Conservation (phyloP, 768 basidiomycete species). For the Suillus americanus region DNA sequence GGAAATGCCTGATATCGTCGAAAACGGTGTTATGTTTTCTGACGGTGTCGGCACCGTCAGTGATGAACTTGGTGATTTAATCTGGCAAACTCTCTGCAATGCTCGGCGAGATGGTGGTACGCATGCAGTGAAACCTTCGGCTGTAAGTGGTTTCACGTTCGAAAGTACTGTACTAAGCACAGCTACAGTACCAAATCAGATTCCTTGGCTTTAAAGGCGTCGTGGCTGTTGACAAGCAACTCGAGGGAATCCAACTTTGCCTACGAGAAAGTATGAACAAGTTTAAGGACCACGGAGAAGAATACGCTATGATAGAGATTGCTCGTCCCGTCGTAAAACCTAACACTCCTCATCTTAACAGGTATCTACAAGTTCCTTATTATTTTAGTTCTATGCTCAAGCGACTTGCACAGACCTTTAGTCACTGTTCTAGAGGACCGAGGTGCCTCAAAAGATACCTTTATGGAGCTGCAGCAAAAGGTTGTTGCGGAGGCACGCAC, state of each 20-base stretch:
- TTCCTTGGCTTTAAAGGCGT: conserved; percentile 86
- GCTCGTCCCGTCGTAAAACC: conserved; percentile 62
- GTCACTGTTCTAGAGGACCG: conserved; percentile 81
- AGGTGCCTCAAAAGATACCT: conserved; percentile 56
- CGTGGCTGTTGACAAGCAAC: conserved; percentile 61
- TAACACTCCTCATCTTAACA: conserved; percentile 66
- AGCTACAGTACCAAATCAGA: conserved; percentile 68
- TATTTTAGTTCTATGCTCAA: background rate
- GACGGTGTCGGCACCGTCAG: conserved; percentile 86
- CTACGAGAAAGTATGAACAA: conserved; percentile 76
- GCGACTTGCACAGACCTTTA: conserved; percentile 47
- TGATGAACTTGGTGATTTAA: conserved; percentile 48
- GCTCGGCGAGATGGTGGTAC: conserved; percentile 36
- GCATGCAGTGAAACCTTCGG: conserved; percentile 50
- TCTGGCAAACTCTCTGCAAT: conserved; percentile 57
- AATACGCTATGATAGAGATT: conserved; percentile 68
- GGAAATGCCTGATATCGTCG: conserved; percentile 55
- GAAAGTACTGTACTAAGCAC: background rate
- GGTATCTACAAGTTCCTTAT: conserved; percentile 38
- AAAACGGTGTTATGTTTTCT: conserved; percentile 51
- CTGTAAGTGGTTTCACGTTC: conserved; percentile 43
- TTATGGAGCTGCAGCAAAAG: conserved; percentile 59
- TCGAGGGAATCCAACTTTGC: conserved; percentile 62
- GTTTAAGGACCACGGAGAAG: conserved; percentile 52
- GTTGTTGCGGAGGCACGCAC: conserved; percentile 58